Conservation (phyloP, 495 filamentous ascomycete species). For the Cercophora scortea region DNA sequence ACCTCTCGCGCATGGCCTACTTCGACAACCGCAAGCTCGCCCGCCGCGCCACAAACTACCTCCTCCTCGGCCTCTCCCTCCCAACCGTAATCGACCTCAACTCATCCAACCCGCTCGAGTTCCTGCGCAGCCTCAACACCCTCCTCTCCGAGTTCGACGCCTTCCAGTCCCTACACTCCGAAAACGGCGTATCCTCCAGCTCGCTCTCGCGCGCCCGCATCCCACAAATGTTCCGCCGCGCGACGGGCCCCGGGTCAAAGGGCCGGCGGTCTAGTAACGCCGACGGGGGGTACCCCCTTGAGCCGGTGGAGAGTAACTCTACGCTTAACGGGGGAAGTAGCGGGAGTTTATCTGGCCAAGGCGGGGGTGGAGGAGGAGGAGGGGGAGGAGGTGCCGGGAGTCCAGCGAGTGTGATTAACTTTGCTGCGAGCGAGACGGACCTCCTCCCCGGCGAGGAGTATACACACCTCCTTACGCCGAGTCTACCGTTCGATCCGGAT, state of each 20-base stretch:
- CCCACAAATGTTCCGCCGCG: slow-evolving; percentile 83
- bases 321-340: background rate
- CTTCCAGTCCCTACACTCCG: slow-evolving; percentile 77
- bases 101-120: slow-evolving; percentile 66
- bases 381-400: slow-evolving; percentile 1
- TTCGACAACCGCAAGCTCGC: slow-evolving; percentile 76
- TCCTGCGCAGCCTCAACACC: slow-evolving; percentile 77
- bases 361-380: slow-evolving; percentile 22
- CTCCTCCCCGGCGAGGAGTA: slow-evolving; percentile 71
- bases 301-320: slow-evolving; percentile 21
- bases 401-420: slow-evolving; percentile 35
- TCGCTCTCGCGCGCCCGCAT: slow-evolving; percentile 71
- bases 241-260: slow-evolving; percentile 41
- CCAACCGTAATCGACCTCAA: slow-evolving; percentile 85
- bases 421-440: slow-evolving; percentile 37
- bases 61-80: slow-evolving; percentile 85
- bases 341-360: background rate
- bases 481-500: slow-evolving; percentile 94
- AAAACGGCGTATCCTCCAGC: slow-evolving; percentile 60
- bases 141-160: slow-evolving; percentile 88
- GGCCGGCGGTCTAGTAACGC: slow-evolving; percentile 62
- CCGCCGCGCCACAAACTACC: slow-evolving; percentile 81
- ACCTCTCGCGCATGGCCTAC: slow-evolving; percentile 75
- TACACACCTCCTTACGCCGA: slow-evolving; percentile 77
- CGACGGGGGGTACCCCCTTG: slow-evolving; percentile 10